Evolutionary conservation across 441 rosid genomes (phyloP).

Genomic region (Pelargonium citronellum): DNA sequence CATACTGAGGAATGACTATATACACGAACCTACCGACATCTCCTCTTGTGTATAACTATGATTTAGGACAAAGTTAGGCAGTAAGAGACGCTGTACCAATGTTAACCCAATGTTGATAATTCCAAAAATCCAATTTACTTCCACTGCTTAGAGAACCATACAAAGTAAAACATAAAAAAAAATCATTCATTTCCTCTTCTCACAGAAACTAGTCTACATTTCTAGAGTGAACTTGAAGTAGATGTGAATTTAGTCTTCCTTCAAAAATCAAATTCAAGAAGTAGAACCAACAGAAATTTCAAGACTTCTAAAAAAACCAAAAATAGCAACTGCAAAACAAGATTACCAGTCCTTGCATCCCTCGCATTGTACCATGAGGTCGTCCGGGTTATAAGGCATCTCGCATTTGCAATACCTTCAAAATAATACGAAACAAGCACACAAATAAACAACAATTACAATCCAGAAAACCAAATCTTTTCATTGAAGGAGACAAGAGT

Average conservation of each 20-base stretch:
- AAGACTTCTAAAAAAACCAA: background rate
- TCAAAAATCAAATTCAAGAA: too few species aligned
- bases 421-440: background rate
- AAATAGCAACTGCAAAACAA: background rate
- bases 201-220: too few species aligned
- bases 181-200: too few species aligned
- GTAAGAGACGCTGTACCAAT: too few species aligned
- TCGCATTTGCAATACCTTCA: constrained; percentile 63
- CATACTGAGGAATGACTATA: too few species aligned
- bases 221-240: too few species aligned
- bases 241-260: too few species aligned
- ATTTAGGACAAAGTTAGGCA: too few species aligned
- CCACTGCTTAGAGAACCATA: background rate
- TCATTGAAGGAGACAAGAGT: too few species aligned
- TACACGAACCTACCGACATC: too few species aligned
- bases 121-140: background rate
- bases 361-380: constrained; percentile 66
- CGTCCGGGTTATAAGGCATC: constrained; percentile 74
- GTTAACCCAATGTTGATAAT: background rate
- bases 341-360: constrained; percentile 49
- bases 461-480: background rate
- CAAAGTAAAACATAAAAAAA: background rate
- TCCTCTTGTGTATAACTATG: too few species aligned
- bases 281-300: too few species aligned
- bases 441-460: background rate